phyloP scores from a whole-genome alignment of 2,329 filamentous ascomycete species.

The Capronia americana region DNA sequence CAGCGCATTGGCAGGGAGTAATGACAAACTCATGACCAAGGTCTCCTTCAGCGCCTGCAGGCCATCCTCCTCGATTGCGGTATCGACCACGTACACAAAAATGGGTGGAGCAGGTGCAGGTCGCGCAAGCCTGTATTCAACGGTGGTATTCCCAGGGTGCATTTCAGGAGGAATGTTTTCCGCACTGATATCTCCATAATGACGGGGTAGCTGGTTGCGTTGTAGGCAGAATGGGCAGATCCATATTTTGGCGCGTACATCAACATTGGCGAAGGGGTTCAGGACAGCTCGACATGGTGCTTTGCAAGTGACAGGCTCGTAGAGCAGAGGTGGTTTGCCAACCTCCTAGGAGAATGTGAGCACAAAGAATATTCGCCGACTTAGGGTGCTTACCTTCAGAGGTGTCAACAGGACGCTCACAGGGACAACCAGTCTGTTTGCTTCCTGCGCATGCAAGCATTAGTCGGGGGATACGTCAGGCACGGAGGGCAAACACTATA shows the following conservation, averaged over 20 bases:
- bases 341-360: constrained; percentile 98
- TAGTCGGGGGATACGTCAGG: constrained; percentile 32
- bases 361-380: constrained; percentile 46
- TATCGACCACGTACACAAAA: constrained; percentile 72
- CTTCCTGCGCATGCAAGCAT: constrained; percentile 68
- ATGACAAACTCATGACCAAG: constrained; percentile 69
- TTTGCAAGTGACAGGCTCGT: constrained; percentile 97
- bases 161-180: constrained; percentile 70
- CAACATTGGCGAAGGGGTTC: constrained; percentile 88
- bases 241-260: constrained; percentile 70
- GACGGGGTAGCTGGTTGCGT: constrained; percentile 68
- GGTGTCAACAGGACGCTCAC: constrained; percentile 97
- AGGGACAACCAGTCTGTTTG: constrained; percentile 89
- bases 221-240: constrained; percentile 73
- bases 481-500: constrained; percentile 44
- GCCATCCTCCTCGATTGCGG: constrained; percentile 72
- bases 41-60: constrained; percentile 71
- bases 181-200: constrained; percentile 73
- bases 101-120: constrained; percentile 70
- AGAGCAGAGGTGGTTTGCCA: constrained; percentile 86
- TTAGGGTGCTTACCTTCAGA: constrained; percentile 66
- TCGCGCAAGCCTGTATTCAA: constrained; percentile 68
- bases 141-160: constrained; percentile 68
- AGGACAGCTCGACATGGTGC: constrained; percentile 92
- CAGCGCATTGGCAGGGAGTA: constrained; percentile 68